A percentile compares a stretch with the other conserved stretches of the same genome.
Evolutionary conservation across 352 stramenopile species (phyloP).

Genomic region (Globisporangium irregulare): DNA sequence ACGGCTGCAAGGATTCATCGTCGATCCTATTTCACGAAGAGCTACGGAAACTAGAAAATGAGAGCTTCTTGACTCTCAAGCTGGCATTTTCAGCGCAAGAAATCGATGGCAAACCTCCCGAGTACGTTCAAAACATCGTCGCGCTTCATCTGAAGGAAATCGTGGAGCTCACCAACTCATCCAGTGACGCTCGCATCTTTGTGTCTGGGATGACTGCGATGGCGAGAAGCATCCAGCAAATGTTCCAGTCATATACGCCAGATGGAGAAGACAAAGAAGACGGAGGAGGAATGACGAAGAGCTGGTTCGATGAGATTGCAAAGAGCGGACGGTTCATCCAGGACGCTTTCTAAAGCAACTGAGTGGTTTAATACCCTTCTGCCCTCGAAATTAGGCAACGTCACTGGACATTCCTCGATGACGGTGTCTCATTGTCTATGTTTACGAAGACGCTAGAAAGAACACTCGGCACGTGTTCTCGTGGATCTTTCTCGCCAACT

Average conservation of each 20-base stretch:
- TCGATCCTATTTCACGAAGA: conserved; percentile 38
- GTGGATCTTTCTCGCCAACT: conserved; percentile 46
- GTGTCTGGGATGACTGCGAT: conserved; percentile 13
- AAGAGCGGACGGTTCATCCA: conserved; percentile 6
- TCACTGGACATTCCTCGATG: neutral
- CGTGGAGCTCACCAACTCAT: neutral
- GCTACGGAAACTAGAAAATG: conserved; percentile 27
- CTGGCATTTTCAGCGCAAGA: conserved; percentile 23
- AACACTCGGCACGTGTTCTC: conserved; percentile 72
- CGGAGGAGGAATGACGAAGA: neutral
- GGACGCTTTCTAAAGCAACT: conserved; percentile 9
- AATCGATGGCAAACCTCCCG: neutral
- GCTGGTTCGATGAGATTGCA: conserved; percentile 15
- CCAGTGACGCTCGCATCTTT: conserved; percentile 5
- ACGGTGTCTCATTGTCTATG: neutral
- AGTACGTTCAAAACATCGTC: conserved; percentile 30
- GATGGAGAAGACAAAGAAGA: neutral
- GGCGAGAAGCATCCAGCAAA: conserved; percentile 8
- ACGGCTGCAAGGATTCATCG: conserved; percentile 24
- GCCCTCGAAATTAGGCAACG: neutral
- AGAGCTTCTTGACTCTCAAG: conserved; percentile 27
- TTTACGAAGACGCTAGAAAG: conserved; percentile 30
- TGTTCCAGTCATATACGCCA: neutral
- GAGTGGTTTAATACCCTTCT: neutral
- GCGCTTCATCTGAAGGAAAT: conserved; percentile 18